Evolutionary conservation across 441 rosid genomes (phyloP), one percentile per base, ranked within the genome.

Genomic region (Adansonia gregorii): DNA sequence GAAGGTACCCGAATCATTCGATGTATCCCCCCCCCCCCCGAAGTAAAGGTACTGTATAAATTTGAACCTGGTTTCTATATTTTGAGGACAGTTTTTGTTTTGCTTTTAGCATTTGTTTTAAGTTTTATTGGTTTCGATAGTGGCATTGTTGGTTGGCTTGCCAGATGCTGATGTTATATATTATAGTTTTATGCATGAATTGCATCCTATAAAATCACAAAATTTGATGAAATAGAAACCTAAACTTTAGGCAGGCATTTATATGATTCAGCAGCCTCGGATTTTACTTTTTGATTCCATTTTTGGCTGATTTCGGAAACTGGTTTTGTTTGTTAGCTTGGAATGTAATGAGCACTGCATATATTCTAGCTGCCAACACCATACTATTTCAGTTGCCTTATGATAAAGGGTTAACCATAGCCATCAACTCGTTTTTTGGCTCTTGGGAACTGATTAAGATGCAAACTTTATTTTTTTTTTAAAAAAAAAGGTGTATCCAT

Each of bases 21-120:
- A 80, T 80, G 67, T 67, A 17, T 8, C 48, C 2, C 49, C 63
- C 70, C 84, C 66, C 27, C 1, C 1, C 20, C 61, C 7, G 24
- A 75, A 65, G 14, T 61, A 72, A 77, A 83, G 54, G 85, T 76
- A 73, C 67, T 1, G 5, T 56, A 51, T 66, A 54, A 66, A 68
- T 65, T 69, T 84, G 80, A 84, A 27, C 49, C 55, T 81, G 87
- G 81, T 55, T 74, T 86, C 88, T 85, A 87, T 82, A 84, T 78
- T 80, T 19, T 10, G n/a, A 24, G 71, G 39, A 24, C 15, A 9
- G 49, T 31, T 65, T 51, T 75, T 51, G 17, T 48, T 49, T 59
- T 73, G 54, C 7, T 41, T 56, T 10, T 19, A 35, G 55, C 55
- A 59, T 20, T 6, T 17, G 7, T 2, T 54, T 73, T 10, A 41